Evolutionary conservation across 352 stramenopile species (phyloP).

Genomic region (Pythium phragmiticola): DNA sequence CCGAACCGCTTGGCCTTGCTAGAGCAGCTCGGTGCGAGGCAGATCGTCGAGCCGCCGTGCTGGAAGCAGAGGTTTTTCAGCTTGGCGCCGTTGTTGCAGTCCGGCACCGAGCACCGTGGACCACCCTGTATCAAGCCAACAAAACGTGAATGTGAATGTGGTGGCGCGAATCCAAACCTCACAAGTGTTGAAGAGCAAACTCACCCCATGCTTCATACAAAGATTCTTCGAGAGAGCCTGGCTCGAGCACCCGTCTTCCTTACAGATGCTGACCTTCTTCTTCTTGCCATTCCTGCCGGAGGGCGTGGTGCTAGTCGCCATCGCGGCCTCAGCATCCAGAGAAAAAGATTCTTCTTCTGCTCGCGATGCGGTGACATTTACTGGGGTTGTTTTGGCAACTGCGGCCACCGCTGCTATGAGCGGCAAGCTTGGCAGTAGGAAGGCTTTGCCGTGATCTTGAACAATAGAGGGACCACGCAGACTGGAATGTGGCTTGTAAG

Average conservation of each 20-base stretch:
- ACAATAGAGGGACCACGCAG: not conserved
- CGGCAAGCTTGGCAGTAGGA: not conserved
- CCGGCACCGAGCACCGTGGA: slow-evolving; percentile 45
- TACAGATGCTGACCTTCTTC: slow-evolving; percentile 35
- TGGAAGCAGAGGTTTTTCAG: slow-evolving; percentile 78
- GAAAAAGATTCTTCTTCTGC: not conserved
- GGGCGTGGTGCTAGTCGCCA: not conserved
- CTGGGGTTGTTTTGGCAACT: not conserved
- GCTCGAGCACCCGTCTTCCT: slow-evolving; percentile 27
- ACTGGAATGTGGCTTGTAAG: not conserved
- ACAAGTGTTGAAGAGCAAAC: no score
- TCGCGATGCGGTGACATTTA: not conserved
- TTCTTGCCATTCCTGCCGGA: slow-evolving; percentile 17
- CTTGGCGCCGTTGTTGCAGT: slow-evolving; percentile 69
- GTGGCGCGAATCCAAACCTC: no score
- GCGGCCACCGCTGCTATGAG: not conserved
- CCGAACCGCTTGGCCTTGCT: slow-evolving; percentile 81
- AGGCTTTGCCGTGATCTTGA: not conserved
- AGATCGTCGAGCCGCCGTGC: slow-evolving; percentile 70
- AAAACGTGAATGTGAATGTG: no score
- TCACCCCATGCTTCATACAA: slow-evolving; percentile 29
- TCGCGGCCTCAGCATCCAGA: not conserved
- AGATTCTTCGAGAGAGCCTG: slow-evolving; percentile 23
- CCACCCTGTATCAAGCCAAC: slow-evolving; percentile 22
- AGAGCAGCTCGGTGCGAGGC: slow-evolving; percentile 53